These are phyloP conservation scores for Annulohypoxylon bovei DNA, from an alignment of 495 filamentous ascomycete species.

Conservation along the genomic window DNA sequence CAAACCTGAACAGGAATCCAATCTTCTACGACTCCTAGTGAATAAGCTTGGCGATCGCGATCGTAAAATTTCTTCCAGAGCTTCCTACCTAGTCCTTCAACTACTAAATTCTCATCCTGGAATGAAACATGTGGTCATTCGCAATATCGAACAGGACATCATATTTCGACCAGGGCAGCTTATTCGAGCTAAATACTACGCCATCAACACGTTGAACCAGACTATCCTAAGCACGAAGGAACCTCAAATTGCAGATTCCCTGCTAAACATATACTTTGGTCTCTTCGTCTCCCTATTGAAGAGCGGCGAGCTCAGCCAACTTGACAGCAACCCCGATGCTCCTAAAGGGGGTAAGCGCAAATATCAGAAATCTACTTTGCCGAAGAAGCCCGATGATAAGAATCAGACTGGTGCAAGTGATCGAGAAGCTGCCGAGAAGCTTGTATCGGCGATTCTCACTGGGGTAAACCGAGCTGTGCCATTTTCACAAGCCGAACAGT, in stretches of 20 bases:
- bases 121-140: slow-evolving; percentile 91
- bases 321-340: slow-evolving; percentile 35
- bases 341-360: slow-evolving; percentile 41
- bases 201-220: slow-evolving; percentile 95
- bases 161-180: slow-evolving; percentile 88
- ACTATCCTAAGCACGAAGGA: slow-evolving; percentile 88
- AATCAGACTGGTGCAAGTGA: slow-evolving; percentile 21
- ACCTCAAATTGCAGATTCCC: slow-evolving; percentile 78
- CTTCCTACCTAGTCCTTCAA: slow-evolving; percentile 92
- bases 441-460: slow-evolving; percentile 88
- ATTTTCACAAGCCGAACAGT: slow-evolving; percentile 82
- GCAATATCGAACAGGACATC: slow-evolving; percentile 83
- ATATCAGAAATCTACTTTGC: slow-evolving; percentile 38
- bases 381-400: slow-evolving; percentile 42
- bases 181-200: slow-evolving; percentile 90
- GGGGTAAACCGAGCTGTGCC: slow-evolving; percentile 96
- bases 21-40: slow-evolving; percentile 86
- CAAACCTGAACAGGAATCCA: slow-evolving; percentile 97
- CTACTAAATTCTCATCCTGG: slow-evolving; percentile 85
- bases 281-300: slow-evolving; percentile 81
- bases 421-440: slow-evolving; percentile 80
- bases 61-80: slow-evolving; percentile 91
- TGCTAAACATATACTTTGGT: slow-evolving; percentile 90
- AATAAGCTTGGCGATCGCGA: slow-evolving; percentile 96
- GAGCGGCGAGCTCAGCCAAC: slow-evolving; percentile 55